These are phyloP conservation scores for Cryphonectria parasitica DNA, from an alignment of 2,329 filamentous ascomycete species.

Conservation along the genomic window DNA sequence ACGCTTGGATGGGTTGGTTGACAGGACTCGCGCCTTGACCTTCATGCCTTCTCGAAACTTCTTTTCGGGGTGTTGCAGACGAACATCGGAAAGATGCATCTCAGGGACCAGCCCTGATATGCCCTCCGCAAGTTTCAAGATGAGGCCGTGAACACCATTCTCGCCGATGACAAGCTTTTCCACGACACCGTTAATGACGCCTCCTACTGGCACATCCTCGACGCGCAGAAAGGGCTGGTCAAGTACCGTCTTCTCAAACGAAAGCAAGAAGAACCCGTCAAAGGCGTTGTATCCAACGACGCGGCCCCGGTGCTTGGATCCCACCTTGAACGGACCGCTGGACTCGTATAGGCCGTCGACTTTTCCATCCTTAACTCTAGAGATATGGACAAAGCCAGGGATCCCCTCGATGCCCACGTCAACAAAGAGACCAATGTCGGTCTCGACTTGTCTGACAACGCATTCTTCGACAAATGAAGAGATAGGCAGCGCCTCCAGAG, in stretches of 20 bases:
- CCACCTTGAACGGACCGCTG: slow-evolving; percentile 77
- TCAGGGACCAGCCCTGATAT: slow-evolving; percentile 89
- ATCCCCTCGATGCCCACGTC: slow-evolving; percentile 70
- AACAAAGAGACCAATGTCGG: slow-evolving; percentile 80
- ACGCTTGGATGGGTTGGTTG: slow-evolving; percentile 73
- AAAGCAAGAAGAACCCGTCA: slow-evolving; percentile 84
- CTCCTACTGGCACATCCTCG: slow-evolving; percentile 84
- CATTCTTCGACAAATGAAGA: slow-evolving; percentile 79
- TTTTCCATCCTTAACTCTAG: slow-evolving; percentile 85
- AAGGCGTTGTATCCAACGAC: slow-evolving; percentile 85
- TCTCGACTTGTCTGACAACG: slow-evolving; percentile 78
- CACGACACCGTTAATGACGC: slow-evolving; percentile 78
- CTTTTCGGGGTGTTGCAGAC: slow-evolving; percentile 89
- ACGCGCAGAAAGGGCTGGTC: slow-evolving; percentile 90
- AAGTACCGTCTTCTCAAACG: slow-evolving; percentile 79
- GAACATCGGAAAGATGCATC: slow-evolving; percentile 85
- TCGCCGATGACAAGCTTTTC: slow-evolving; percentile 82
- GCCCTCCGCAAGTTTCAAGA: slow-evolving; percentile 83
- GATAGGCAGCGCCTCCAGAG: slow-evolving; percentile 65
- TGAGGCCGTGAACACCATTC: slow-evolving; percentile 77
- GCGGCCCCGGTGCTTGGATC: slow-evolving; percentile 77
- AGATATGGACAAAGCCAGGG: slow-evolving; percentile 93
- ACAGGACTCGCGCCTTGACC: slow-evolving; percentile 85
- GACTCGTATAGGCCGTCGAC: slow-evolving; percentile 79
- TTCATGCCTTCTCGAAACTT: slow-evolving; percentile 88